Conservation (phyloP, 768 basidiomycete species). For the Rhizopogon roseolus region DNA sequence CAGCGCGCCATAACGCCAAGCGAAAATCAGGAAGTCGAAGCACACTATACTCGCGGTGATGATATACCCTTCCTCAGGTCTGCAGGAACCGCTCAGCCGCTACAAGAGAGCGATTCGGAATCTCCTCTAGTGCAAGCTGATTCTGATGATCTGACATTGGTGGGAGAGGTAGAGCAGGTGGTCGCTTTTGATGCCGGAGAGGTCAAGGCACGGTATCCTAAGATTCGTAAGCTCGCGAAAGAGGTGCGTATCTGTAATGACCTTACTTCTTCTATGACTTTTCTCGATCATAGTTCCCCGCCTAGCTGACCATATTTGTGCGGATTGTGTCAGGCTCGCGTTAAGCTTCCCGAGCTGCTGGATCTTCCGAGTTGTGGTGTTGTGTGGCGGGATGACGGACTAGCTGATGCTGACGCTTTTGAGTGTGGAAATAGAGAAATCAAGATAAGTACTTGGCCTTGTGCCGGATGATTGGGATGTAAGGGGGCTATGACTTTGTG, state of each 20-base stretch:
- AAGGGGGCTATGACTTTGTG: not conserved
- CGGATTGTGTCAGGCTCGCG: not conserved
- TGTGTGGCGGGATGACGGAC: not conserved
- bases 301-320: not conserved
- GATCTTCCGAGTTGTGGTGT: conserved; percentile 22
- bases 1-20: not conserved
- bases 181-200: conserved; percentile 13
- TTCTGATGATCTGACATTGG: conserved; percentile 23
- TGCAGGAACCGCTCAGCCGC: not conserved
- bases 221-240: conserved; percentile 14
- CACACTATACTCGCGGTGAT: not conserved
- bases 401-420: not conserved
- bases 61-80: not conserved
- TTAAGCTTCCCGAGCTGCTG: conserved; percentile 17
- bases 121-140: conserved; percentile 9
- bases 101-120: not conserved
- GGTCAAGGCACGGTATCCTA: conserved; percentile 14
- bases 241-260: conserved; percentile 15
- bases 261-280: not conserved
- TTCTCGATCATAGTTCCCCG: not conserved
- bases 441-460: not conserved
- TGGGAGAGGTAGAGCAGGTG: conserved; percentile 14
- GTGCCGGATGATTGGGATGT: not conserved
- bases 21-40: not conserved
- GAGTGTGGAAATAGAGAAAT: not conserved